phyloP scores from a whole-genome alignment of 176 grass and related monocot species.

The Thalia dealbata region DNA sequence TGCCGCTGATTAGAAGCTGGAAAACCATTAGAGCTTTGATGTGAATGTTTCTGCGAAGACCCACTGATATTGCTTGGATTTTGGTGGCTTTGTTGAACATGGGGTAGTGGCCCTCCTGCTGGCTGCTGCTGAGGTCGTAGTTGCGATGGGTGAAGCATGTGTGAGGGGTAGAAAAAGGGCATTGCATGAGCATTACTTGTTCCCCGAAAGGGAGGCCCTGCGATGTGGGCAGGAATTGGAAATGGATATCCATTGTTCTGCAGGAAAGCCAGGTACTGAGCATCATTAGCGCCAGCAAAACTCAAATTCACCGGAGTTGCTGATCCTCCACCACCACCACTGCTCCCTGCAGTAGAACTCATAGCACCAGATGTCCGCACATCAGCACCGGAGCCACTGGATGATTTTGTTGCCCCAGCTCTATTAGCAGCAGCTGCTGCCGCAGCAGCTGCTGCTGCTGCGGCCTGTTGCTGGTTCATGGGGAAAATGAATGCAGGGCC shows the following conservation, averaged over 20 bases:
- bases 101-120: conserved; percentile 9
- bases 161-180: conserved; percentile 75
- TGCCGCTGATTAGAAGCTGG: conserved; percentile 30
- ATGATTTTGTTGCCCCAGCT: conserved; percentile 43
- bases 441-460: conserved; percentile 32
- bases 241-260: conserved; percentile 69
- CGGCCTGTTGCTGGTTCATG: conserved; percentile 69
- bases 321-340: conserved; percentile 21
- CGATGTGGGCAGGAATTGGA: conserved; percentile 51
- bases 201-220: conserved; percentile 64
- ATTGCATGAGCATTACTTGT: conserved; percentile 48
- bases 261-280: conserved; percentile 71
- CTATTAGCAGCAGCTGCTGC: conserved; percentile 40
- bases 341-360: conserved; percentile 23
- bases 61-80: conserved; percentile 39
- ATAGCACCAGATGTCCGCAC: conserved; percentile 30
- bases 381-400: conserved; percentile 21
- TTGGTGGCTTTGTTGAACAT: conserved; percentile 23
- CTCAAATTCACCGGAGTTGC: conserved; percentile 66
- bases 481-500: conserved; percentile 75
- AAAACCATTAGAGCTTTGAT: conserved; percentile 34
- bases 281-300: conserved; percentile 56
- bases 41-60: conserved; percentile 29
- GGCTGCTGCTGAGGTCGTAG: conserved; percentile 59
- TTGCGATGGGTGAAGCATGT: conserved; percentile 78